These are phyloP conservation scores for Pythium periplocum DNA, from an alignment of 352 stramenopile genomes.

Conservation along the genomic window DNA sequence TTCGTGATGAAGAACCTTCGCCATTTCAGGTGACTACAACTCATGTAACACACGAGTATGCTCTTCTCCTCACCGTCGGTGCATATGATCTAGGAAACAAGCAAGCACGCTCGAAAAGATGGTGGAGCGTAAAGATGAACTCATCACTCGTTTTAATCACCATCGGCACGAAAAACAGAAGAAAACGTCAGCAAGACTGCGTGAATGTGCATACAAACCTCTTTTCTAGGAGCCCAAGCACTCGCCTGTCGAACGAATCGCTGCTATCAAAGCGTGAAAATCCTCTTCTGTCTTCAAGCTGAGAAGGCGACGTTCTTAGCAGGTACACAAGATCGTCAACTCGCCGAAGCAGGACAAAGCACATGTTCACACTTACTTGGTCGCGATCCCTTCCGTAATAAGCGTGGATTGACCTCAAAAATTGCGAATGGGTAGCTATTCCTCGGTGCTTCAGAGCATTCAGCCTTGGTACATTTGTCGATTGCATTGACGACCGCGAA, in stretches of 20 bases:
- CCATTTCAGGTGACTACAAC: background rate
- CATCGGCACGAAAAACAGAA: conserved; percentile 46
- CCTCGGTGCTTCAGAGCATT: conserved; percentile 15
- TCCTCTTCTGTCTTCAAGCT: conserved; percentile 17
- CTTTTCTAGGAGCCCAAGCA: background rate
- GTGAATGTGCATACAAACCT: conserved; percentile 35
- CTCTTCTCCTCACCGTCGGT: no score
- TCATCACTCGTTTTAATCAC: conserved; percentile 56
- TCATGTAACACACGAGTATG: no score
- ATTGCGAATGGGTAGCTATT: conserved; percentile 26
- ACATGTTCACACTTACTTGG: conserved; percentile 14
- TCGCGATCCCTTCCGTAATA: conserved; percentile 14
- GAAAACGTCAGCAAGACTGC: conserved; percentile 33
- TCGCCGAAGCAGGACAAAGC: no score
- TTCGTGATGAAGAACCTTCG: background rate
- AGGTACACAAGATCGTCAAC: no score
- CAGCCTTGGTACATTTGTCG: conserved; percentile 21
- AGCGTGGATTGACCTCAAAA: conserved; percentile 19
- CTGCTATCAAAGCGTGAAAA: conserved; percentile 14
- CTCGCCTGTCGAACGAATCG: conserved; percentile 20
- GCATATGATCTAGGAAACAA: conserved; percentile 23
- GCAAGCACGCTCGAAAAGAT: conserved; percentile 36
- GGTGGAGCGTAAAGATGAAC: conserved; percentile 51
- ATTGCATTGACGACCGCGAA: conserved; percentile 22
- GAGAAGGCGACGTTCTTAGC: conserved; percentile 1